Evolutionary conservation across 2,329 filamentous ascomycete species (phyloP).

Genomic region (Cercospora sesami): DNA sequence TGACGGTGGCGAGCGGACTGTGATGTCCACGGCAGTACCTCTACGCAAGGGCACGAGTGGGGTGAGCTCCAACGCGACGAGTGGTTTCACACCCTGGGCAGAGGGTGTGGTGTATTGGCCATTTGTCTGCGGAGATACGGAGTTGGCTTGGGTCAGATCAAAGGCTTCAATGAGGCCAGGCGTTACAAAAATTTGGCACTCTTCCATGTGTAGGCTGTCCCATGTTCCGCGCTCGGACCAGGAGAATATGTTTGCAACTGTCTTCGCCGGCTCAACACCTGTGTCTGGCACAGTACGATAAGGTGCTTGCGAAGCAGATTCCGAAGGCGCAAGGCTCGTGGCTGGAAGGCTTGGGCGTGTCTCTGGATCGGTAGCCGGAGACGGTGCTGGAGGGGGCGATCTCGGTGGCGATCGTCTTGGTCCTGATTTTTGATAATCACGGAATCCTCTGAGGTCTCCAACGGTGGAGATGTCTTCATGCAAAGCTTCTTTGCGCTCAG

Average conservation of each 20-base stretch:
- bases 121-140: slow-evolving; percentile 42
- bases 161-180: slow-evolving; percentile 66
- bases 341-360: slow-evolving; percentile 19
- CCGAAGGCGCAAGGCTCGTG: slow-evolving; percentile 65
- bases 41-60: slow-evolving; percentile 86
- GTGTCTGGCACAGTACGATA: slow-evolving; percentile 55
- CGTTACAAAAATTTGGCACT: slow-evolving; percentile 63
- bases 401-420: slow-evolving; percentile 33
- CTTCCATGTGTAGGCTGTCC: slow-evolving; percentile 61
- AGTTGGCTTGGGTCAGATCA: slow-evolving; percentile 54
- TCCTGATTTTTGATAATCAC: slow-evolving; percentile 35
- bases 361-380: slow-evolving; percentile 23
- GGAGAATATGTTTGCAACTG: slow-evolving; percentile 61
- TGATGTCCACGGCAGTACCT: slow-evolving; percentile 89
- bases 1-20: slow-evolving; percentile 83
- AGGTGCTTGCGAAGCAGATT: slow-evolving; percentile 76
- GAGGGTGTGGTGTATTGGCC: slow-evolving; percentile 45
- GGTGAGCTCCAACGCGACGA: slow-evolving; percentile 78
- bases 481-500: slow-evolving; percentile 26
- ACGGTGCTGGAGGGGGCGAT: slow-evolving; percentile 25
- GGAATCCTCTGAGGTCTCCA: slow-evolving; percentile 40
- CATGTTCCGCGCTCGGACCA: slow-evolving; percentile 65
- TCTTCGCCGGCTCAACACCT: slow-evolving; percentile 53
- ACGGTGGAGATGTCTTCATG: slow-evolving; percentile 32
- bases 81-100: slow-evolving; percentile 48